Base-by-base conservation (phyloP, 768 basidiomycete species). In the Tubosaeta sp. region DNA sequence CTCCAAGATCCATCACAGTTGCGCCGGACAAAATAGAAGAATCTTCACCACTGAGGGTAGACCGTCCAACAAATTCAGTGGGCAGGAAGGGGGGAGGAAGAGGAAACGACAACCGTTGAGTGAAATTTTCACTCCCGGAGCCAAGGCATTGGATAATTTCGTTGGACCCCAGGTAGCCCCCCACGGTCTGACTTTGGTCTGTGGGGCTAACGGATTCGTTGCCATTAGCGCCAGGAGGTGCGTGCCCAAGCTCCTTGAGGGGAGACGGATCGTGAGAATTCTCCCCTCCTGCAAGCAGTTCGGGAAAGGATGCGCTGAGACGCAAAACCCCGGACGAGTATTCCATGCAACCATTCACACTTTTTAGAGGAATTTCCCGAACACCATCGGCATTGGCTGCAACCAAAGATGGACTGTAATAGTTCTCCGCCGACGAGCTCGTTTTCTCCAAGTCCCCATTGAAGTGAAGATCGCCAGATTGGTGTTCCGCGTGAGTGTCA, bases 101-200 rank as follows among this genome's bases (percentile, higher is more conserved):
- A 34, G 66, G 64, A 53, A 59, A 64, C 19, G 64, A 61, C 35
- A 57, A n/a, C 16, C 29, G 56, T 34, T 42, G 57, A 8, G 48
- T 42, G 43, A 57, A 48, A 43, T 34, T 48, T 22, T 43, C 13
- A 41, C 39, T 22, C 11, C 22, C 22, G 5, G 39, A 41, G 17
- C 22, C 38, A 13, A 12, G 38, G 3, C 19, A 12, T 25, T 13
- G 10, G 39, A 41, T 25, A 11, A 17, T 25, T 12, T 19, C 22
- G 6, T 25, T 22, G 19, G 39, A 17, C 17, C 19, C 22, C 22
- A 22, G 12, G 22, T 19, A 22, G 39, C 16, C 38, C n/a, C 11
- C 27, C 38, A 34, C 35, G 25, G 8, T 11, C 32, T 17, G n/a
- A 41, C 41, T 42, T 43, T 16, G n/a, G 43, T 25, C 10, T 19